phyloP scores from a whole-genome alignment of 495 filamentous ascomycete species.

The Trichoderma asperelloides region DNA sequence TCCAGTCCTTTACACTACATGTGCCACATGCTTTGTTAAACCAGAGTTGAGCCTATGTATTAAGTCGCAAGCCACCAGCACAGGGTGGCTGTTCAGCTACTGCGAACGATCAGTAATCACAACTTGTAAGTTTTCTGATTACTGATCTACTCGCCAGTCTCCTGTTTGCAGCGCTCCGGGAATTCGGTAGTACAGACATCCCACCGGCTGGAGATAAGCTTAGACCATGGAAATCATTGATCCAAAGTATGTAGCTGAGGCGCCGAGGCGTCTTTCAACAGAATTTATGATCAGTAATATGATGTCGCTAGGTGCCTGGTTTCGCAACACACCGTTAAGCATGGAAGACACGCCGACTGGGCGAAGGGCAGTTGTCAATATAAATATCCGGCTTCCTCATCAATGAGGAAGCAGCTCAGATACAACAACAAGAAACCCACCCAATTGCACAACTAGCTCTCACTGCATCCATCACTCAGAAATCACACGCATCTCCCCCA shows the following conservation, averaged over 20 bases:
- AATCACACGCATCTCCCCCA: background rate
- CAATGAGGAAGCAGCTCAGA: background rate
- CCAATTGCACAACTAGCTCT: background rate
- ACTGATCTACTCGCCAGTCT: background rate
- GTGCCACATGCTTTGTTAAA: background rate
- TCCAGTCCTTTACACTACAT: background rate
- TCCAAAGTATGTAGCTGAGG: background rate
- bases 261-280: background rate
- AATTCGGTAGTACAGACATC: background rate
- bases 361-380: background rate
- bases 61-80: too few species aligned
- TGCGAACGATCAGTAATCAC: background rate
- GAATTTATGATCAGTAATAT: constrained; percentile 1
- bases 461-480: background rate
- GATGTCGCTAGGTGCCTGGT: background rate
- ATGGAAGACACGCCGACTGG: background rate
- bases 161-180: background rate
- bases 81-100: background rate
- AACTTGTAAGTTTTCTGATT: background rate
- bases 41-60: background rate
- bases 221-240: background rate
- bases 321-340: background rate
- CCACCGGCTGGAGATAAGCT: background rate
- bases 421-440: background rate
- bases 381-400: background rate